A percentile compares a stretch with the other conserved stretches of the same genome.
Conservation (phyloP, 176 grass and related monocot species). For the Chrysopogon serrulatus region DNA sequence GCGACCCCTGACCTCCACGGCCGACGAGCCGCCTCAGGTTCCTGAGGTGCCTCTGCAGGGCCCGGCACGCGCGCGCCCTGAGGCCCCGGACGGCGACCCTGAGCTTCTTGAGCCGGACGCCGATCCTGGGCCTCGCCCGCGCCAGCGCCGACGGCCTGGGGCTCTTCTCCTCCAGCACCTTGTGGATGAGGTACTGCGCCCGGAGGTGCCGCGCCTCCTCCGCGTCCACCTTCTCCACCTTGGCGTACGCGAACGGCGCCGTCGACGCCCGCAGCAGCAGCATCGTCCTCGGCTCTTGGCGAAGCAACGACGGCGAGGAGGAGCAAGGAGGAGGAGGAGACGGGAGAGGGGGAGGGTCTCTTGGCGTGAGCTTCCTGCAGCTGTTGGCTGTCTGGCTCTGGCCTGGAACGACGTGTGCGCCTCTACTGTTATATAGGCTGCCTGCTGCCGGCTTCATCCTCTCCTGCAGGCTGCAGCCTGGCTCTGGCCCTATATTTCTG, state of each 20-base stretch:
- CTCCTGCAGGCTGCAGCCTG: constrained; percentile 23
- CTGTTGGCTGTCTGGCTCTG: background rate
- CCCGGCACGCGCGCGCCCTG: constrained; percentile 32
- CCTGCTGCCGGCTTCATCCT: background rate
- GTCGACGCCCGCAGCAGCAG: constrained; percentile 15
- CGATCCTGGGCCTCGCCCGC: constrained; percentile 22
- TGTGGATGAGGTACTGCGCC: constrained; percentile 75
- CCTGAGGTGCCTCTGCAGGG: constrained; percentile 31
- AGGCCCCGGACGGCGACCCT: constrained; percentile 29
- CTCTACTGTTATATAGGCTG: constrained; percentile 36
- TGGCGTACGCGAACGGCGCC: constrained; percentile 51
- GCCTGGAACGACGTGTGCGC: constrained; percentile 20
- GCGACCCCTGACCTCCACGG: background rate
- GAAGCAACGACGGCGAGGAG: background rate
- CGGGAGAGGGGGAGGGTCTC: background rate
- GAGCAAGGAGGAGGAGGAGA: background rate
- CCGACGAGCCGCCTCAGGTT: constrained; percentile 24
- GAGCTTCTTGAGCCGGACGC: constrained; percentile 47
- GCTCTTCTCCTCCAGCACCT: constrained; percentile 45
- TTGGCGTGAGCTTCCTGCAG: constrained; percentile 29
- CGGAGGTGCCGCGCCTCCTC: constrained; percentile 45
- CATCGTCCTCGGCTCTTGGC: constrained; percentile 31
- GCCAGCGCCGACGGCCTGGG: background rate
- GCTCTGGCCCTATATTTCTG: constrained; percentile 20
- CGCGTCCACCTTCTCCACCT: constrained; percentile 62